phyloP scores from a whole-genome alignment of 192 early-diverging fungal genomes.

The Coemansia reversa region DNA sequence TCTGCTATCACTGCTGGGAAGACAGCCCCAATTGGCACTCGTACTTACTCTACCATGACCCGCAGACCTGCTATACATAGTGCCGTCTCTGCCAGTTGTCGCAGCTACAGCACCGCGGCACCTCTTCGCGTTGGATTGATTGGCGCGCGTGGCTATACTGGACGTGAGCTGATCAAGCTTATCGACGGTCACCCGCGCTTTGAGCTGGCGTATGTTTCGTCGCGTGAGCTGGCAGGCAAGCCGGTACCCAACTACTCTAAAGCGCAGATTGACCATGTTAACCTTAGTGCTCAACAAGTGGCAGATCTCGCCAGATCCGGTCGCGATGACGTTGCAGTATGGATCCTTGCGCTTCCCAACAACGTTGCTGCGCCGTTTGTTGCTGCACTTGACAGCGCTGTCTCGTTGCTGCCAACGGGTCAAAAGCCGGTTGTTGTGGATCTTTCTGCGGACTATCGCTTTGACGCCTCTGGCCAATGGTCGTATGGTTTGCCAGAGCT shows the following conservation, averaged over 20 bases:
- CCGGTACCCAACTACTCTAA: slow-evolving; percentile 76
- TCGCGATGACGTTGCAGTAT: slow-evolving; percentile 77
- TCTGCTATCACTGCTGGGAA: slow-evolving; percentile 10
- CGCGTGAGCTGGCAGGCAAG: slow-evolving; percentile 92
- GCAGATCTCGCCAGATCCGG: slow-evolving; percentile 56
- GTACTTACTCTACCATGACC: slow-evolving; percentile 61
- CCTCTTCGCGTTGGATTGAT: slow-evolving; percentile 79
- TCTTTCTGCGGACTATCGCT: slow-evolving; percentile 92
- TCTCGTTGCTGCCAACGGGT: slow-evolving; percentile 52
- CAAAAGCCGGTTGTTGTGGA: slow-evolving; percentile 73
- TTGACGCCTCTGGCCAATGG: slow-evolving; percentile 72
- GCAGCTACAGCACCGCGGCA: slow-evolving; percentile 62
- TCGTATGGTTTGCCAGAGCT: slow-evolving; percentile 87
- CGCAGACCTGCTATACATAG: slow-evolving; percentile 9
- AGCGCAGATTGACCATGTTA: slow-evolving; percentile 65
- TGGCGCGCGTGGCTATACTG: slow-evolving; percentile 97
- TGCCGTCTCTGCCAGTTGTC: slow-evolving; percentile 47
- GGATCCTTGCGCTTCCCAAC: slow-evolving; percentile 97
- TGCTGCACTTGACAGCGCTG: slow-evolving; percentile 60
- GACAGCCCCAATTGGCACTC: slow-evolving; percentile 44
- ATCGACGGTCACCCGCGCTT: slow-evolving; percentile 84
- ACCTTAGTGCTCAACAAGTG: slow-evolving; percentile 73
- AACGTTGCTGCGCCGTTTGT: slow-evolving; percentile 94
- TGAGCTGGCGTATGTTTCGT: slow-evolving; percentile 86
- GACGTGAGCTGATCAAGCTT: slow-evolving; percentile 89